Percentiles rank a stretch among this genome's conserved stretches.
These are phyloP conservation scores for Phytophthora crassamura DNA, from an alignment of 352 stramenopile species.

Conservation along the genomic window DNA sequence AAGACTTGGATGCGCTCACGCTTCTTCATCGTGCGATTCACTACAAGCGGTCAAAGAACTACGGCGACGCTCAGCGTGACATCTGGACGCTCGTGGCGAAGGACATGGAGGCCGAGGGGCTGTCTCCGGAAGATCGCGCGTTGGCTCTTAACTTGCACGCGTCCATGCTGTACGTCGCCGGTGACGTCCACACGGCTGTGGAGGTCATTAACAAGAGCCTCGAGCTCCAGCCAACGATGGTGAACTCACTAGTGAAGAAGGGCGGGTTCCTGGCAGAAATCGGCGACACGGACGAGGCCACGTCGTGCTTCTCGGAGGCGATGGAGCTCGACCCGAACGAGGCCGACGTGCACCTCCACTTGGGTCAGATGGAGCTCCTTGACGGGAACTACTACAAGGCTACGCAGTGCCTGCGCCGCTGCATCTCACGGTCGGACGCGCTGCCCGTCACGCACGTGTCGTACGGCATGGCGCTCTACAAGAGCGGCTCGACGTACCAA, in stretches of 20 bases:
- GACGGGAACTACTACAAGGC: conserved; percentile 78
- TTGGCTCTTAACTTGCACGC: conserved; percentile 80
- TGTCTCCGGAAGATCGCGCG: conserved; percentile 46
- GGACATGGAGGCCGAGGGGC: conserved; percentile 46
- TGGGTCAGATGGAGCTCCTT: conserved; percentile 84
- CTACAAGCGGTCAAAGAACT: conserved; percentile 68
- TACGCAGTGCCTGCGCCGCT: conserved; percentile 71
- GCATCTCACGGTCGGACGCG: conserved; percentile 79
- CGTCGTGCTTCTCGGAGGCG: conserved; percentile 67
- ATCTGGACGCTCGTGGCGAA: conserved; percentile 45
- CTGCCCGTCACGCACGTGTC: conserved; percentile 80
- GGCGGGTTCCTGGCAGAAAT: conserved; percentile 82
- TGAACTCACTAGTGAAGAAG: conserved; percentile 86
- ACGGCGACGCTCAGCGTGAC: conserved; percentile 55
- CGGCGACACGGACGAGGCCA: conserved; percentile 68
- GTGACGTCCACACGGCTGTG: conserved; percentile 77
- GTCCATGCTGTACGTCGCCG: conserved; percentile 82
- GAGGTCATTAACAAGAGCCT: conserved; percentile 71
- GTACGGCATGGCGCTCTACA: conserved; percentile 90
- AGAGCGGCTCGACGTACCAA: conserved; percentile 83
- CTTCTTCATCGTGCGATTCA: conserved; percentile 75
- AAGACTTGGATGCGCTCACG: conserved; percentile 56
- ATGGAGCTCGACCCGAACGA: conserved; percentile 77
- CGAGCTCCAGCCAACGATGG: conserved; percentile 51
- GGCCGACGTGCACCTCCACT: conserved; percentile 80